Evolutionary conservation across 768 basidiomycete genomes (phyloP).

Genomic region (Mycena indigotica): DNA sequence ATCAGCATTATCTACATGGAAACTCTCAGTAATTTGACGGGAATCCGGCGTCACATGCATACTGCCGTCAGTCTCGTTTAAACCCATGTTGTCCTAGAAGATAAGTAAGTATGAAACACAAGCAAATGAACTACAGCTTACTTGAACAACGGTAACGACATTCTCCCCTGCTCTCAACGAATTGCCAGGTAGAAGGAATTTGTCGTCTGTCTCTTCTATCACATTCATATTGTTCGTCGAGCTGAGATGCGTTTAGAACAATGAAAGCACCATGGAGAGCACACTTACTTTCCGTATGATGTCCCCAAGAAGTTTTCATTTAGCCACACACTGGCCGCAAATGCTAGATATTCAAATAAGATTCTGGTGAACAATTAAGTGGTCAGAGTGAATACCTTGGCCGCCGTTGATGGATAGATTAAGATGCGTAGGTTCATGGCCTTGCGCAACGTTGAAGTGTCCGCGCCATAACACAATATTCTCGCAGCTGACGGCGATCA

Average conservation of each 20-base stretch:
- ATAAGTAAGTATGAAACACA: not conserved
- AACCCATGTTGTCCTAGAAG: constrained; percentile 74
- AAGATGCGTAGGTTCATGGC: constrained; percentile 64
- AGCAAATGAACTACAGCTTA: constrained; percentile 25
- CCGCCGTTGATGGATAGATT: constrained; percentile 84
- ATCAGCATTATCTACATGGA: constrained; percentile 43
- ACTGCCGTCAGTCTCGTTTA: constrained; percentile 62
- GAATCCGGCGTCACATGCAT: no score
- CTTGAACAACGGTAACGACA: constrained; percentile 77
- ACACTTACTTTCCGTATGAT: constrained; percentile 66
- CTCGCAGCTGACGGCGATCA: constrained; percentile 60
- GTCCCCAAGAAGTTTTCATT: constrained; percentile 73
- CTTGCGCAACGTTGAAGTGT: constrained; percentile 54
- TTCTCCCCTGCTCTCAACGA: constrained; percentile 63
- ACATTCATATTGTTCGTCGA: constrained; percentile 67
- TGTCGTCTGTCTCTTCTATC: constrained; percentile 67
- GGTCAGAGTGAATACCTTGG: constrained; percentile 43
- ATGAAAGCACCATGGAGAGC: not conserved
- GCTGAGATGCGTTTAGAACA: constrained; percentile 33
- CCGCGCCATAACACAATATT: constrained; percentile 82
- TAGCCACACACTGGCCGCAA: constrained; percentile 82
- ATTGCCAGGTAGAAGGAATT: constrained; percentile 61
- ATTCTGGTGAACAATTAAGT: not conserved
- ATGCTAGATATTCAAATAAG: constrained; percentile 51
- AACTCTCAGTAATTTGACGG: no score